A percentile compares a stretch with the other conserved stretches of the same genome.
Evolutionary conservation across 495 filamentous ascomycete species (phyloP).

Genomic region (Penicillium turbatum): DNA sequence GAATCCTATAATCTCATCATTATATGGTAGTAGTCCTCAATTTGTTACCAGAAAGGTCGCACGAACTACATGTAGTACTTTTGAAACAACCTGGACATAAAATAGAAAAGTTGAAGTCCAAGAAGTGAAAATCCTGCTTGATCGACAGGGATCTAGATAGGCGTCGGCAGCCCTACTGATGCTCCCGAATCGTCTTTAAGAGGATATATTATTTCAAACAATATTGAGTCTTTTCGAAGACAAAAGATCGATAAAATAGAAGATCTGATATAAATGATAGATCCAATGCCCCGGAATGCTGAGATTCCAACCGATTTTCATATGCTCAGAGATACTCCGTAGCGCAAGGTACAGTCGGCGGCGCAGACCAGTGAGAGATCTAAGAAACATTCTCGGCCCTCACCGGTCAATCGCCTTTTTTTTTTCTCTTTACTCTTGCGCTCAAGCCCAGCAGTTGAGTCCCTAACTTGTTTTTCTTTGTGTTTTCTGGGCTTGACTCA

Average conservation of each 20-base stretch:
- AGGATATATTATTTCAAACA: too few species aligned
- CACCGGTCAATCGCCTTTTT: constrained; percentile 15
- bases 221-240: too few species aligned
- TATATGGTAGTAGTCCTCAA: neutral
- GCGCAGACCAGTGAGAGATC: constrained; percentile 26
- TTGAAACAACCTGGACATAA: too few species aligned
- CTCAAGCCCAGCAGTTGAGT: neutral
- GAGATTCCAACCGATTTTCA: constrained; percentile 1
- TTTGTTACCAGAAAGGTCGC: too few species aligned
- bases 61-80: too few species aligned
- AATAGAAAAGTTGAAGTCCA: neutral
- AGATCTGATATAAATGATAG: neutral
- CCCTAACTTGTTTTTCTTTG: neutral
- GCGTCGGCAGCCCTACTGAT: neutral
- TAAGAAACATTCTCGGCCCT: constrained; percentile 13
- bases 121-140: neutral
- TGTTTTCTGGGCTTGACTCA: neutral
- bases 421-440: neutral
- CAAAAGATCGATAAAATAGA: neutral
- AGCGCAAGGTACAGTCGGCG: constrained; percentile 26
- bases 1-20: neutral
- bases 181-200: neutral
- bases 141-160: neutral
- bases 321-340: constrained; percentile 24
- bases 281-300: neutral